These are phyloP conservation scores for Trichosporon faecale DNA, from an alignment of 1,284 basidiomycete genomes.

Conservation along the genomic window DNA sequence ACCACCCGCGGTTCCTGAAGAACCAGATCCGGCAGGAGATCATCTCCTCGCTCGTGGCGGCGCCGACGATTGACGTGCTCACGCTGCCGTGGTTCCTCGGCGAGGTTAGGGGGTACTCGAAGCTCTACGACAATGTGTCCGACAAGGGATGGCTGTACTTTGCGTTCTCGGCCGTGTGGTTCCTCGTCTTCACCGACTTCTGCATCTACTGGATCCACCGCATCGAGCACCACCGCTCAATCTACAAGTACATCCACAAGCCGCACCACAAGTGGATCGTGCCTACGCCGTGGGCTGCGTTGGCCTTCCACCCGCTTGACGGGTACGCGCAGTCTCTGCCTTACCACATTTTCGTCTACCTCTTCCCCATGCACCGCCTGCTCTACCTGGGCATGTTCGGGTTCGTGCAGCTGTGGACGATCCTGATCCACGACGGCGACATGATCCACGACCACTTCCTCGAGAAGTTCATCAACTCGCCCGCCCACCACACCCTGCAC, in stretches of 20 bases:
- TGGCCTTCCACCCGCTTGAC: slow-evolving; percentile 96
- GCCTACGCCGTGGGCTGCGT: slow-evolving; percentile 92
- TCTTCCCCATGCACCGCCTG: slow-evolving; percentile 85
- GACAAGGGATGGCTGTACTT: slow-evolving; percentile 58
- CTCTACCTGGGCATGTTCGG: slow-evolving; percentile 80
- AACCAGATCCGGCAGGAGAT: slow-evolving; percentile 83
- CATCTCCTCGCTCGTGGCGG: slow-evolving; percentile 67
- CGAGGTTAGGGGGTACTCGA: slow-evolving; percentile 83
- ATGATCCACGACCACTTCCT: slow-evolving; percentile 93
- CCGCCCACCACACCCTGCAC: slow-evolving; percentile 94
- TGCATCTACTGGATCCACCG: slow-evolving; percentile 93
- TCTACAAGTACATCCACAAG: slow-evolving; percentile 92
- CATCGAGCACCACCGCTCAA: slow-evolving; percentile 75
- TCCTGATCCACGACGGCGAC: slow-evolving; percentile 98
- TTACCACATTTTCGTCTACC: slow-evolving; percentile 87
- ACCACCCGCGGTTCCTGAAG: slow-evolving; percentile 88
- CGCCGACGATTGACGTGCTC: slow-evolving; percentile 73
- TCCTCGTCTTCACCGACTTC: slow-evolving; percentile 87
- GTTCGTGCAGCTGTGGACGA: slow-evolving; percentile 86
- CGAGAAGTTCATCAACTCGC: slow-evolving; percentile 88
- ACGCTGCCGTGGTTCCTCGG: slow-evolving; percentile 92
- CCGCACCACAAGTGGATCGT: slow-evolving; percentile 99
- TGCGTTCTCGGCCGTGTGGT: slow-evolving; percentile 56
- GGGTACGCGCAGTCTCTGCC: slow-evolving; percentile 91
- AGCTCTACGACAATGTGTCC: slow-evolving; percentile 71